phyloP scores from a whole-genome alignment of 2,329 filamentous ascomycete species.

The Lasiodiplodia gonubiensis region DNA sequence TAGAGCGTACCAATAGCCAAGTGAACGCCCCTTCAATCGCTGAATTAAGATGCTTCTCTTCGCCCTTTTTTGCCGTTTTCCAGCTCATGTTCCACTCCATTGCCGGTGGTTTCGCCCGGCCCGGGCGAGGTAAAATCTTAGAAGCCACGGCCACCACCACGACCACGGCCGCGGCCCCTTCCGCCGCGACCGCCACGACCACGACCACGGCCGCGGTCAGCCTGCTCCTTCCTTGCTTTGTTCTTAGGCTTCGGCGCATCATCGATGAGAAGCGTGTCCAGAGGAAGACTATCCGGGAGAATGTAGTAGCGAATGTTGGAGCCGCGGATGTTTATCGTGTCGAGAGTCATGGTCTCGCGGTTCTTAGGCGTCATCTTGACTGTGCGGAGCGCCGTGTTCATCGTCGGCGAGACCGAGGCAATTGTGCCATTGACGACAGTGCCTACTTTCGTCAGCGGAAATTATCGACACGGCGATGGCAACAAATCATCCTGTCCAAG shows the following conservation, averaged over 20 bases:
- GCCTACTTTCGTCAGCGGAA: conserved; percentile 58
- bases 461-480: not conserved
- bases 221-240: conserved; percentile 92
- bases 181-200: conserved; percentile 57
- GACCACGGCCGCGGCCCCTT: conserved; percentile 51
- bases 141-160: conserved; percentile 44
- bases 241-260: conserved; percentile 99
- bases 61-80: not conserved
- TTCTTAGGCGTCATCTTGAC: conserved; percentile 95
- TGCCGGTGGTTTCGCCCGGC: not conserved
- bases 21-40: not conserved
- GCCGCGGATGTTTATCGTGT: conserved; percentile 96
- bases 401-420: conserved; percentile 93
- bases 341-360: conserved; percentile 84
- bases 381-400: conserved; percentile 95
- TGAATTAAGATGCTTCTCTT: not conserved
- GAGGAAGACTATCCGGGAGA: conserved; percentile 89
- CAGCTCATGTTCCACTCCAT: not conserved
- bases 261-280: conserved; percentile 95
- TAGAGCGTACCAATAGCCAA: not conserved
- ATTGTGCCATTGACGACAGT: conserved; percentile 97
- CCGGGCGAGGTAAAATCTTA: not conserved
- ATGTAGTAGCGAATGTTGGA: conserved; percentile 97
- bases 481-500: not conserved
- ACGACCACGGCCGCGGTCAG: conserved; percentile 57